Conservation (phyloP, 768 basidiomycete genomes). For the Epithele typhae region DNA sequence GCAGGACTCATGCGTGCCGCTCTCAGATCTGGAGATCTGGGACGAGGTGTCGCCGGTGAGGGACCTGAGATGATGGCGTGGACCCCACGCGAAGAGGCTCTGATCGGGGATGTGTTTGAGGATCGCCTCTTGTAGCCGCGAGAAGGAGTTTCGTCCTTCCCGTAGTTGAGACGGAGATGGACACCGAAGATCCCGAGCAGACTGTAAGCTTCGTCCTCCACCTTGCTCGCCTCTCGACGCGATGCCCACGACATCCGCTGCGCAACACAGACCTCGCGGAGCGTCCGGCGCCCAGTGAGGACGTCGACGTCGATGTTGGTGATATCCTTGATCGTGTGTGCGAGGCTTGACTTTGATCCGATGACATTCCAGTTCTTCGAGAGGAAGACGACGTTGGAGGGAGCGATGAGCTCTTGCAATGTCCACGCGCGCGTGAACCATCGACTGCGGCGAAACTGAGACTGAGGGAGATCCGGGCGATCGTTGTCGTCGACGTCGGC, state of each 20-base stretch:
- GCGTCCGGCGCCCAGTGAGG: neutral
- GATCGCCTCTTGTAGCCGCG: too few relatives aligned
- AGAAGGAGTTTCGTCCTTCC: too few relatives aligned
- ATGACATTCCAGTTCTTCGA: neutral
- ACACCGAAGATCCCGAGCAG: slow-evolving; percentile 1
- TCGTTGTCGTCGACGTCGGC: too few relatives aligned
- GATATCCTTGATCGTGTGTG: neutral
- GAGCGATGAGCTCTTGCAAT: neutral
- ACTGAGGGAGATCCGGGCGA: too few relatives aligned
- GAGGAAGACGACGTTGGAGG: neutral
- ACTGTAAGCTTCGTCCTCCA: slow-evolving; percentile 1
- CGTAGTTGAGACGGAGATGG: neutral
- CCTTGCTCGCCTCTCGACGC: neutral
- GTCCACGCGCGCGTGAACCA: neutral
- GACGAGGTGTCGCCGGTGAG: too few relatives aligned
- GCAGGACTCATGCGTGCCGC: too few relatives aligned
- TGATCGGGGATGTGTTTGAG: too few relatives aligned
- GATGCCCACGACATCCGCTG: slow-evolving; percentile 2
- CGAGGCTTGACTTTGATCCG: neutral
- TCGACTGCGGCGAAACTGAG: neutral
- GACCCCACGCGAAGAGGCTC: too few relatives aligned
- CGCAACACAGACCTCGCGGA: neutral
- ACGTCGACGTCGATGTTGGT: neutral
- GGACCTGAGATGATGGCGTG: too few relatives aligned
- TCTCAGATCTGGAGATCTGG: too few relatives aligned